These are phyloP conservation scores for Cicer yamashitae DNA, from an alignment of 306 rosid genomes.

Conservation along the genomic window DNA sequence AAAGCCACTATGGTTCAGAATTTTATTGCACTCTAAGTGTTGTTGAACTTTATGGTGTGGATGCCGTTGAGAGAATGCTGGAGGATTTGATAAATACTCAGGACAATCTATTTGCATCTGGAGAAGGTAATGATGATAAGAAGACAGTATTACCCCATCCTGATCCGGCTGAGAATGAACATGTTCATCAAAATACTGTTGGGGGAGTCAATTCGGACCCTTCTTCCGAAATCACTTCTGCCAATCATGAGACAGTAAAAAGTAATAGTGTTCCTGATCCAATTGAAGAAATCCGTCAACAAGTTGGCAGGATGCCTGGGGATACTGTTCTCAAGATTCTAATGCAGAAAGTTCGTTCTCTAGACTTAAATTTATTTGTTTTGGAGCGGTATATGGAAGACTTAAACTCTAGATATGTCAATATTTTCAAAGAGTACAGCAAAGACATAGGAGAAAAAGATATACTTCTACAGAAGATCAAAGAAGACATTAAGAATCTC, in stretches of 20 bases:
- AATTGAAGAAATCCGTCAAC: conserved; percentile 75
- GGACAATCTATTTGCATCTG: conserved; percentile 52
- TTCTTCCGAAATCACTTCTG: conserved; percentile 50
- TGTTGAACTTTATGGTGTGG: conserved; percentile 87
- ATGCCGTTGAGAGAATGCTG: conserved; percentile 96
- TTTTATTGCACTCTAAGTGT: conserved; percentile 91
- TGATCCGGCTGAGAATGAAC: conserved; percentile 55
- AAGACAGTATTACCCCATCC: conserved; percentile 50
- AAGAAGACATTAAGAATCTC: conserved; percentile 64
- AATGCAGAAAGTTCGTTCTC: conserved; percentile 91
- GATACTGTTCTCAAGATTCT: conserved; percentile 94
- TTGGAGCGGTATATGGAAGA: conserved; percentile 88
- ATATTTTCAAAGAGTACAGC: conserved; percentile 70
- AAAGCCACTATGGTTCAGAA: conserved; percentile 86
- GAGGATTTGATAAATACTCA: conserved; percentile 82
- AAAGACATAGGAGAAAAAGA: conserved; percentile 69
- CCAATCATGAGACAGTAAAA: conserved; percentile 56
- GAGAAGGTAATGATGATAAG: conserved; percentile 61
- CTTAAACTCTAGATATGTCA: conserved; percentile 73
- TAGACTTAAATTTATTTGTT: conserved; percentile 80
- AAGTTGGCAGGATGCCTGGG: conserved; percentile 94
- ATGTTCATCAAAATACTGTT: conserved; percentile 40
- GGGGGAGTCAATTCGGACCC: conserved; percentile 51
- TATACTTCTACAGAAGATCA: conserved; percentile 64
- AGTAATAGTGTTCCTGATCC: conserved; percentile 65